phyloP scores from a whole-genome alignment of 768 basidiomycete genomes.

The Leccinum sublutescens region DNA sequence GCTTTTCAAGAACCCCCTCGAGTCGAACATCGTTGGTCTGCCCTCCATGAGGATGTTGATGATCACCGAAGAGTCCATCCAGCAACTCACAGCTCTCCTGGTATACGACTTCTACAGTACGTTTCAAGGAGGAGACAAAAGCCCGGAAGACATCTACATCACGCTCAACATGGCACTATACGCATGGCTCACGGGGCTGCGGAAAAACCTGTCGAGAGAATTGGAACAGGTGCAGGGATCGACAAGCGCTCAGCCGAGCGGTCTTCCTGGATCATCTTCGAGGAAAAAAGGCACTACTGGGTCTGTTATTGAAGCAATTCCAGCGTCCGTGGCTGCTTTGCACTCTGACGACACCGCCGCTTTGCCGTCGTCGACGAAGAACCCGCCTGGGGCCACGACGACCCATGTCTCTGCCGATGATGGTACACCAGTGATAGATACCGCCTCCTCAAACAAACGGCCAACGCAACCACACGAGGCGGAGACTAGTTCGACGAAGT shows the following conservation, averaged over 20 bases:
- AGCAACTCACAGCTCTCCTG: conserved; percentile 42
- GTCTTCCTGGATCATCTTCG: conserved; percentile 29
- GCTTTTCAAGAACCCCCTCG: conserved; percentile 58
- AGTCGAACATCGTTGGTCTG: conserved; percentile 75
- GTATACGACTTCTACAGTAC: conserved; percentile 71
- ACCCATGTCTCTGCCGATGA: conserved; percentile 9
- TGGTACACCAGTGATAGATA: background rate
- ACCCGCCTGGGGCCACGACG: conserved; percentile 4
- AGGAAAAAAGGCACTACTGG: conserved; percentile 36
- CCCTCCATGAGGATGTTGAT: conserved; percentile 83
- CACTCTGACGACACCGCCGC: conserved; percentile 10
- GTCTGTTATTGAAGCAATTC: conserved; percentile 8
- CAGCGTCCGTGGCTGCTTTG: conserved; percentile 1
- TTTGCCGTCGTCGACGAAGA: conserved; percentile 2
- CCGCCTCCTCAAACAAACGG: conserved; percentile 8
- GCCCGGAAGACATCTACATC: conserved; percentile 78
- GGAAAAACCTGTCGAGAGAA: conserved; percentile 73
- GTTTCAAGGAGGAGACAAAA: conserved; percentile 56
- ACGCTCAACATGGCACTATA: conserved; percentile 81
- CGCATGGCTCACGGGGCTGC: conserved; percentile 74
- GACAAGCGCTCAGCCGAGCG: conserved; percentile 46
- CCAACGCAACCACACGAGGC: conserved; percentile 20
- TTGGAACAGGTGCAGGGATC: conserved; percentile 70
- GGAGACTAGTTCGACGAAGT: conserved; percentile 6
- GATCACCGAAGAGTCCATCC: conserved; percentile 60